These are phyloP conservation scores for Haplographium delicatum DNA, from an alignment of 495 filamentous ascomycete genomes.

Conservation along the genomic window DNA sequence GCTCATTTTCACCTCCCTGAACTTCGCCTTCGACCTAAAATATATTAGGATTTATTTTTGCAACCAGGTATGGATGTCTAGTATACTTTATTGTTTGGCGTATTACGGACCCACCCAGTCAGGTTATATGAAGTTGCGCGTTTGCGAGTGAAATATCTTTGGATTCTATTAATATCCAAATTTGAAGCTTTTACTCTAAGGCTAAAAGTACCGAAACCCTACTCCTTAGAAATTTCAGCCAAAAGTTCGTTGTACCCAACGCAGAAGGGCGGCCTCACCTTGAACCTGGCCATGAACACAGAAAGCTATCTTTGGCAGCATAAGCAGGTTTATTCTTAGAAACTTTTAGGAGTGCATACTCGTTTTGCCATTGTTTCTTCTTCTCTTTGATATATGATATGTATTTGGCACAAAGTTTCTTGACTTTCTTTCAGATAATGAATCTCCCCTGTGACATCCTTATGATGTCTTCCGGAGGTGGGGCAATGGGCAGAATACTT, in stretches of 20 bases:
- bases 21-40: conserved; percentile 83
- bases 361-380: conserved; percentile 5
- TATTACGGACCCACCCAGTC: conserved; percentile 79
- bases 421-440: too few relatives aligned
- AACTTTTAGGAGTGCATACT: background rate
- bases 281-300: conserved; percentile 15
- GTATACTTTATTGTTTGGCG: conserved; percentile 60
- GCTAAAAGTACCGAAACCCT: conserved; percentile 10
- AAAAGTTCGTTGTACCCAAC: too few relatives aligned
- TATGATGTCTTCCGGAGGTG: background rate
- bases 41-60: conserved; percentile 1
- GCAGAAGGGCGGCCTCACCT: background rate
- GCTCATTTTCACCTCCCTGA: conserved; percentile 60
- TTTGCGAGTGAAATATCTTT: conserved; percentile 65
- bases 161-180: background rate
- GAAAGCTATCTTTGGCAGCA: conserved; percentile 11
- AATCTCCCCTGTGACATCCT: too few relatives aligned
- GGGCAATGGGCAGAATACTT: background rate
- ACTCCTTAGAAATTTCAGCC: conserved; percentile 6
- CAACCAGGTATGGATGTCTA: background rate
- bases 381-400: too few relatives aligned
- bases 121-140: conserved; percentile 59
- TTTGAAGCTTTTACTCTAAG: too few relatives aligned
- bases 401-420: too few relatives aligned
- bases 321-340: background rate